Percentiles rank a stretch among this genome's conserved stretches.
Conservation (phyloP, 441 rosid species). For the Gossypium trilobum region DNA sequence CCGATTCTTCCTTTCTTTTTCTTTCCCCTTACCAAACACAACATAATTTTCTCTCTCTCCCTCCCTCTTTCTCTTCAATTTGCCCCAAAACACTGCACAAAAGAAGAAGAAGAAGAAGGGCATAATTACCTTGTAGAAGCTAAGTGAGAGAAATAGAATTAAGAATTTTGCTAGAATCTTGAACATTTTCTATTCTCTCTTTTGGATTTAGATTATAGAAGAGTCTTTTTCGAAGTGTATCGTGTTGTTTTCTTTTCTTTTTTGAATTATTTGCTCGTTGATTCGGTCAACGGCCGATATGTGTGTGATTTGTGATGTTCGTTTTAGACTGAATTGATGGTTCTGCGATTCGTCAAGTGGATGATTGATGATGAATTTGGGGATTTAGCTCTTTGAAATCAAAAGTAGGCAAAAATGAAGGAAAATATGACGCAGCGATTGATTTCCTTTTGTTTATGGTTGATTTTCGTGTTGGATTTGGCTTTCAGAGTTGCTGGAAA, state of each 20-base stretch:
- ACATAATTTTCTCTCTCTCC: background rate
- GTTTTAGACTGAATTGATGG: conserved; percentile 4
- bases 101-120: background rate
- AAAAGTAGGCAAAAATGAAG: background rate
- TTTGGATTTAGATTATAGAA: background rate
- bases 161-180: background rate
- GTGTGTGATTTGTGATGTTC: background rate
- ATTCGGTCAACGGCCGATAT: conserved; percentile 10
- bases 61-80: background rate
- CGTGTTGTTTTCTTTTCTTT: background rate
- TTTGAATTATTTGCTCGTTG: background rate
- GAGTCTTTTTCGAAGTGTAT: background rate
- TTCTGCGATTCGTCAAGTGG: background rate
- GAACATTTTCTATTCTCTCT: background rate
- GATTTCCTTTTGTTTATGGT: conserved; percentile 26
- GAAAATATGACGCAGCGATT: conserved; percentile 20
- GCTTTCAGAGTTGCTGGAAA: conserved; percentile 37
- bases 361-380: conserved; percentile 17
- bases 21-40: background rate
- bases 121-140: background rate
- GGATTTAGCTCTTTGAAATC: conserved; percentile 20
- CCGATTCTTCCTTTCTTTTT: background rate
- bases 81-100: background rate
- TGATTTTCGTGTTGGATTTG: conserved; percentile 33
- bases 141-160: background rate